Evolutionary conservation across 2,329 filamentous ascomycete genomes (phyloP), one percentile per base, ranked within the genome.

Genomic region (Uncinocarpus reesii): DNA sequence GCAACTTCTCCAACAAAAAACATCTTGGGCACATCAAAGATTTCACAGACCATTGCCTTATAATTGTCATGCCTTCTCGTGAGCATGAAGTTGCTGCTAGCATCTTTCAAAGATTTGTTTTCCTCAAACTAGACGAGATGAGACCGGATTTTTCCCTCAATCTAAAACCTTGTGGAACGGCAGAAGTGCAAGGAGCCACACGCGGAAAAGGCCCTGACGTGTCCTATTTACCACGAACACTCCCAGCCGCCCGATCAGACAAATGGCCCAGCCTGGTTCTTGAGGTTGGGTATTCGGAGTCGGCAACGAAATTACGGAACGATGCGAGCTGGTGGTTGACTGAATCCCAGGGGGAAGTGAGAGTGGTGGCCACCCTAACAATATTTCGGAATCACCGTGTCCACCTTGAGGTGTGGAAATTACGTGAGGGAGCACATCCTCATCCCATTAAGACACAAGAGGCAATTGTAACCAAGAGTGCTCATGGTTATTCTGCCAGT

Each of bases 241-340:
- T 45, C 15, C 47, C 41, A 16, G n/a, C n/a, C 11, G 13, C 11
- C 11, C 28, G 31, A 38, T 23, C 29, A 13, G 47, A 2, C 24
- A 23, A 45, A 23, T 50, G 48, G 48, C 48, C 48, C 13, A 40
- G n/a, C n/a, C 32, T 50, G 3, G 24, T 46, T 16, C 15, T 50
- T 7, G 48, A 50, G 24, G 41, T 50, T 40, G 48, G 48, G 2
- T 35, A 38, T 26, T 32, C 41, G 4, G 42, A 45, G 36, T 28
- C 41, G 7, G 23, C 24, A 18, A 11, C 15, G 24, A 43, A 43
- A 41, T 15, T 49, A 7, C 11, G 15, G 13, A 37, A 34, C 8
- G 48, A 50, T 35, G 42, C 41, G 7, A 40, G 28, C 7, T 40
- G 40, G 34, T 50, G 48, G 48, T 26, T 50, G 11, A 34, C 15